phyloP scores from a whole-genome alignment of 2,329 filamentous ascomycete species.

The Ascochyta rabiei region DNA sequence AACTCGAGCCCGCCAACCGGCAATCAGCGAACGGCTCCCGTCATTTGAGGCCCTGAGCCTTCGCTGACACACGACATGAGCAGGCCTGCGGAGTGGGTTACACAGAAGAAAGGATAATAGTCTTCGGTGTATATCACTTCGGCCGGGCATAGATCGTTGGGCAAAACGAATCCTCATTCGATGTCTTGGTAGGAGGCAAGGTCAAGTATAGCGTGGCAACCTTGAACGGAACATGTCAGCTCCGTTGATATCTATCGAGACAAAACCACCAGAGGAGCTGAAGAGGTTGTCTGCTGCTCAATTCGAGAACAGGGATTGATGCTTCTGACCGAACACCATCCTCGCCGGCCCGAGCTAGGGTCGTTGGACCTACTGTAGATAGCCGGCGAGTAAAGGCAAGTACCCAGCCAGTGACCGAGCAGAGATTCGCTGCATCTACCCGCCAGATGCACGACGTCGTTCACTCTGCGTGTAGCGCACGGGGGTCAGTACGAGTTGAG shows the following conservation, averaged over 20 bases:
- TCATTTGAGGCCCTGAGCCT: slow-evolving; percentile 21
- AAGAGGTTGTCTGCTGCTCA: slow-evolving; percentile 18
- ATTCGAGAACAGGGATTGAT: slow-evolving; percentile 18
- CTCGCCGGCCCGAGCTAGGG: slow-evolving; percentile 30
- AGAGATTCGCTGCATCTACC: slow-evolving; percentile 31
- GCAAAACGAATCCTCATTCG: not conserved
- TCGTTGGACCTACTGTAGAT: slow-evolving; percentile 14
- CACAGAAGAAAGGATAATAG: slow-evolving; percentile 30
- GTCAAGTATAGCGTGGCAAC: slow-evolving; percentile 7
- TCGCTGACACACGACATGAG: slow-evolving; percentile 38
- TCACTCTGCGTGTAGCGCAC: slow-evolving; percentile 35
- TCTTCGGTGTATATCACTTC: slow-evolving; percentile 26
- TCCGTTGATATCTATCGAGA: not conserved
- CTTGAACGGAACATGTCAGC: slow-evolving; percentile 1
- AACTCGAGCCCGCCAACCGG: slow-evolving; percentile 22
- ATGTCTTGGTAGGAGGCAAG: not conserved
- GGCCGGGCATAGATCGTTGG: slow-evolving; percentile 23
- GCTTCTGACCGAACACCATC: slow-evolving; percentile 34
- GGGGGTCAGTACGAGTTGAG: slow-evolving; percentile 42
- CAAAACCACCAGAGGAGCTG: slow-evolving; percentile 17
- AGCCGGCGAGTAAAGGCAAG: slow-evolving; percentile 24
- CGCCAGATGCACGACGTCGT: slow-evolving; percentile 32
- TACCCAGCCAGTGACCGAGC: slow-evolving; percentile 36
- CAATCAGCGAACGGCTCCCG: slow-evolving; percentile 29
- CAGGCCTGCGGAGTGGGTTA: slow-evolving; percentile 35